Percentiles rank a stretch among this genome's conserved stretches.
Conservation (phyloP, 2,329 filamentous ascomycete species). For the Passalora sequoiae region DNA sequence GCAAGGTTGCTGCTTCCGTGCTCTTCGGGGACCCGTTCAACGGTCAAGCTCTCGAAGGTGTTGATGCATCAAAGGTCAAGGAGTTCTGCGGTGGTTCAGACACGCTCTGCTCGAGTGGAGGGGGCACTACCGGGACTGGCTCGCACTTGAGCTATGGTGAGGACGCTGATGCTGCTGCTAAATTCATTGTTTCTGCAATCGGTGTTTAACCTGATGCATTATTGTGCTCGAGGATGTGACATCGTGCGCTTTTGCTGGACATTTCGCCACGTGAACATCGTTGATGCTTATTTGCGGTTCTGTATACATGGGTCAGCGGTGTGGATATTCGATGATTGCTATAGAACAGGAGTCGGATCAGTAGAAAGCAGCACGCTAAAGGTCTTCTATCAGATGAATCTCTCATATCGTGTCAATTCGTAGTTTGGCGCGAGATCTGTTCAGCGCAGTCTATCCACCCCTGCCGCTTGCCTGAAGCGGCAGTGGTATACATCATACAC, state of each 20-base stretch:
- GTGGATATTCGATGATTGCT: background rate
- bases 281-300: background rate
- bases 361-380: too few relatives aligned
- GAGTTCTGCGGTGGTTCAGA: constrained; percentile 24
- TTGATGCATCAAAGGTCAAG: constrained; percentile 22
- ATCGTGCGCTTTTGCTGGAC: too few relatives aligned
- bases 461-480: background rate
- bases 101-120: constrained; percentile 18
- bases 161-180: constrained; percentile 23
- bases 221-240: background rate
- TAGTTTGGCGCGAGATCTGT: too few relatives aligned
- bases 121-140: constrained; percentile 18
- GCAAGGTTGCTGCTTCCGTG: constrained; percentile 26
- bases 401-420: background rate
- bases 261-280: too few relatives aligned
- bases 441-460: too few relatives aligned
- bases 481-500: background rate
- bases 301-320: background rate
- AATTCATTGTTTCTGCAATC: constrained; percentile 14
- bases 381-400: background rate
- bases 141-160: constrained; percentile 23
- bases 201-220: background rate
- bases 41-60: constrained; percentile 22
- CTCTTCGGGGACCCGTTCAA: constrained; percentile 30
- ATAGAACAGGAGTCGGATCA: background rate